phyloP scores from a whole-genome alignment of 108 stramenopile genomes.

The Cyclotella cryptica region DNA sequence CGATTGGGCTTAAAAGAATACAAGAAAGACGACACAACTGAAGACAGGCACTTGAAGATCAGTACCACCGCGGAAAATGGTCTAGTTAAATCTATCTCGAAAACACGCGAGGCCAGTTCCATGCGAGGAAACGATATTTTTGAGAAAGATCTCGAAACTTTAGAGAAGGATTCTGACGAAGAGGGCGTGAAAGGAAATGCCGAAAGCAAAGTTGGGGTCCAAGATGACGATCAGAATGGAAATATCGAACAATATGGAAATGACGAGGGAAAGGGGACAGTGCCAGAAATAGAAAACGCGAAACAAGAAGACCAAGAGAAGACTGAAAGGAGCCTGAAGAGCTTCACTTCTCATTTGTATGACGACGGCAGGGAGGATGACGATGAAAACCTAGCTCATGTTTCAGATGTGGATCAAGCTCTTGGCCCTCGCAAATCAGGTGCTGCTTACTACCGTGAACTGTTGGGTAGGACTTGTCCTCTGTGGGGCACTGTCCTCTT shows the following conservation, averaged over 20 bases:
- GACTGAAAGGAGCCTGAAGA: background rate
- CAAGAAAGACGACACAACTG: slow-evolving; percentile 8
- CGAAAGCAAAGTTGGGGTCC: background rate
- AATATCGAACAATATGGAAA: background rate
- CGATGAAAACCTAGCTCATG: slow-evolving; percentile 1
- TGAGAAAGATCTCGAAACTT: slow-evolving; percentile 14
- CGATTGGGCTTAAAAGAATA: slow-evolving; percentile 47
- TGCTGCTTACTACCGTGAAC: slow-evolving; percentile 54
- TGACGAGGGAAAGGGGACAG: background rate
- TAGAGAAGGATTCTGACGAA: background rate
- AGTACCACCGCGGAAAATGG: slow-evolving; percentile 20
- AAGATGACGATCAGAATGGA: background rate
- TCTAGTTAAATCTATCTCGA: slow-evolving; percentile 1
- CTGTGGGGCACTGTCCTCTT: slow-evolving; percentile 62
- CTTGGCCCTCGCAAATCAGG: slow-evolving; percentile 64
- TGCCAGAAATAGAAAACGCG: background rate
- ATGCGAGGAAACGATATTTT: background rate
- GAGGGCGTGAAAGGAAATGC: background rate
- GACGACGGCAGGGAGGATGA: background rate
- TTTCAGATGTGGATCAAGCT: slow-evolving; percentile 35
- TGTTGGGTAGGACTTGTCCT: slow-evolving; percentile 58
- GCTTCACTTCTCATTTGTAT: slow-evolving; percentile 20
- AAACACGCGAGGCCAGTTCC: background rate
- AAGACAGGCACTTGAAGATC: slow-evolving; percentile 10
- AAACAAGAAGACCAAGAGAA: background rate